These are phyloP conservation scores for Kwoniella heveanensis DNA, from an alignment of 768 basidiomycete genomes.

Conservation along the genomic window DNA sequence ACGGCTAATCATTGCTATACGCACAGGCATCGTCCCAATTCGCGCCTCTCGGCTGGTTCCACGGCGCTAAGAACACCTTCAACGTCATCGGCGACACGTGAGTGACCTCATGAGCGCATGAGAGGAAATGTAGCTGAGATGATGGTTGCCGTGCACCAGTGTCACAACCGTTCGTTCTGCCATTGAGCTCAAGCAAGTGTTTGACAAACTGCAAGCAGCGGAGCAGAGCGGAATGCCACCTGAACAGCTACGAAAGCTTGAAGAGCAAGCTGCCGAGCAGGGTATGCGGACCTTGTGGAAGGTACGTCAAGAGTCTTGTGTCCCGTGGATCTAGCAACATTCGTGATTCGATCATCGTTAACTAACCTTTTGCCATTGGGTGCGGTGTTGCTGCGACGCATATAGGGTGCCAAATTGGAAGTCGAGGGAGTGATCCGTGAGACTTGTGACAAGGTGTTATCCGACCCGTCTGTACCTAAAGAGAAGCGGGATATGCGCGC, in stretches of 20 bases:
- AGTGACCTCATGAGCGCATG: too few species aligned
- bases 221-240: constrained; percentile 54
- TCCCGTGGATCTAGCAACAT: background rate
- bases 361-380: too few species aligned
- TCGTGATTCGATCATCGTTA: too few species aligned
- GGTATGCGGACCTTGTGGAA: constrained; percentile 57
- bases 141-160: constrained; percentile 21
- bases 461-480: constrained; percentile 45
- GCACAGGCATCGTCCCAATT: constrained; percentile 54
- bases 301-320: constrained; percentile 24
- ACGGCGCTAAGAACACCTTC: constrained; percentile 55
- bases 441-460: constrained; percentile 54
- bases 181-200: constrained; percentile 56
- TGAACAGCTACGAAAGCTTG: constrained; percentile 54
- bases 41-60: constrained; percentile 56
- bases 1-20: too few species aligned
- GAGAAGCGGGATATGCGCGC: constrained; percentile 53
- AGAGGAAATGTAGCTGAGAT: too few species aligned
- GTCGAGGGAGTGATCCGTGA: constrained; percentile 55
- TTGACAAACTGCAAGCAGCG: constrained; percentile 54
- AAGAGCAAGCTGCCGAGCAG: constrained; percentile 56
- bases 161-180: constrained; percentile 55
- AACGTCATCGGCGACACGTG: constrained; percentile 53
- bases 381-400: background rate
- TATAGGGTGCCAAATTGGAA: constrained; percentile 56